Evolutionary conservation across 192 early-diverging fungal genomes (phyloP).

Genomic region (Backusella australiensis): DNA sequence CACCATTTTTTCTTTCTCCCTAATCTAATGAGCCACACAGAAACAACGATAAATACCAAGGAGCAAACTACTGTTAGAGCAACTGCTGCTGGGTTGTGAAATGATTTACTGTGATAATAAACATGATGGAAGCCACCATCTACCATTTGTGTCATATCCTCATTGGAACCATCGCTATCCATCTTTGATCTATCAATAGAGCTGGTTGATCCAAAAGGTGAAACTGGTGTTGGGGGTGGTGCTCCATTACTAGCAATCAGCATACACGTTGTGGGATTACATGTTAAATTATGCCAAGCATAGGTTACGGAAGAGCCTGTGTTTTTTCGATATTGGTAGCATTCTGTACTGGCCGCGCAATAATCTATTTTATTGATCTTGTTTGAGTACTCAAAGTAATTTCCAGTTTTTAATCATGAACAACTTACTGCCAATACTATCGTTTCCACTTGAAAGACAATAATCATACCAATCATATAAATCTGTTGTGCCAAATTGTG

Average conservation of each 20-base stretch:
- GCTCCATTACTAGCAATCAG: slow-evolving; percentile 4
- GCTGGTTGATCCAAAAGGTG: background rate
- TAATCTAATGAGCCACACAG: background rate
- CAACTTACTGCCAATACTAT: slow-evolving; percentile 15
- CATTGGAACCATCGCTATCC: background rate
- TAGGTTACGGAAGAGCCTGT: background rate
- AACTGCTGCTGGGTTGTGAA: background rate
- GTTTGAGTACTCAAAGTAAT: background rate
- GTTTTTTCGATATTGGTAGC: slow-evolving; percentile 17
- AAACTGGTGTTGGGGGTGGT: slow-evolving; percentile 11
- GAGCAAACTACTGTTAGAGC: background rate
- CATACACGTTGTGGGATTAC: slow-evolving; percentile 15
- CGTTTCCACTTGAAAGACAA: slow-evolving; percentile 22
- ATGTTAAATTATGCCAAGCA: slow-evolving; percentile 21
- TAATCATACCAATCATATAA: slow-evolving; percentile 24
- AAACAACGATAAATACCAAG: background rate
- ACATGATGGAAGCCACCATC: background rate
- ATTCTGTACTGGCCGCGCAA: slow-evolving; percentile 23
- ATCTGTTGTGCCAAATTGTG: slow-evolving; percentile 15
- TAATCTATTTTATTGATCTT: slow-evolving; percentile 6
- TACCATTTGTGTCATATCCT: background rate
- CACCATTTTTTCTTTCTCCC: background rate
- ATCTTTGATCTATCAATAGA: background rate
- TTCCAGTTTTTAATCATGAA: background rate
- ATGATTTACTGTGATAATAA: background rate